Percentiles rank a stretch among this genome's conserved stretches.
Conservation (phyloP, 75 land plant species). For the Picea sitchensis region DNA sequence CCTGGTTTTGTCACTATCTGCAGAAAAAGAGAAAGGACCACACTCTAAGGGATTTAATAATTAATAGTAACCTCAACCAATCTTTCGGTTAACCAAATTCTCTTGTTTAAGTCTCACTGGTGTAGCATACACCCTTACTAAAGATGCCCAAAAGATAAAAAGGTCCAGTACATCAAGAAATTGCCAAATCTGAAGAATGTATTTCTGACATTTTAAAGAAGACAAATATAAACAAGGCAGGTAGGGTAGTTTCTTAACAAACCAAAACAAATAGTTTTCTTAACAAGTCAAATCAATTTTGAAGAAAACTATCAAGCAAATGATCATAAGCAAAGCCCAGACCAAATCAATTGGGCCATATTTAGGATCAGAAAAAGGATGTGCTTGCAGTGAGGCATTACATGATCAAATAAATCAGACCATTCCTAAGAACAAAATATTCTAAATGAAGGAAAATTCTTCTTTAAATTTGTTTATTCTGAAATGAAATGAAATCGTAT, state of each 20-base stretch:
- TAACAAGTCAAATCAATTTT: too few relatives aligned
- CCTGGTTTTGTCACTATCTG: conserved; percentile 72
- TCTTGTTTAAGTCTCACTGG: neutral
- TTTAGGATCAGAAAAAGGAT: neutral
- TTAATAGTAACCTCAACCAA: neutral
- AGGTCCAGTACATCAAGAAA: neutral
- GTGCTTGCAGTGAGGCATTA: neutral
- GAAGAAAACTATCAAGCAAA: too few relatives aligned
- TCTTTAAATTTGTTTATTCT: neutral
- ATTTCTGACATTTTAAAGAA: too few relatives aligned
- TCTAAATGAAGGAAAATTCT: neutral
- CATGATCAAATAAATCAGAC: neutral
- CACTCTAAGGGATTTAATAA: neutral
- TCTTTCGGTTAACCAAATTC: neutral
- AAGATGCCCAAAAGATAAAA: neutral
- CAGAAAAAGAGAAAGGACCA: conserved; percentile 5
- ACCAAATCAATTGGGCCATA: neutral
- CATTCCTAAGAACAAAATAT: neutral
- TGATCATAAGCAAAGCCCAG: too few relatives aligned
- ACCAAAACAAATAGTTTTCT: neutral
- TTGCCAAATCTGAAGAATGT: too few relatives aligned
- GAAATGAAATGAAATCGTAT: neutral
- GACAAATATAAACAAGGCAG: neutral
- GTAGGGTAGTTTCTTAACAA: neutral
- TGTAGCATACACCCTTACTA: neutral